Conservation (phyloP, 164 flowering plant genomes). For the Buxus sempervirens region DNA sequence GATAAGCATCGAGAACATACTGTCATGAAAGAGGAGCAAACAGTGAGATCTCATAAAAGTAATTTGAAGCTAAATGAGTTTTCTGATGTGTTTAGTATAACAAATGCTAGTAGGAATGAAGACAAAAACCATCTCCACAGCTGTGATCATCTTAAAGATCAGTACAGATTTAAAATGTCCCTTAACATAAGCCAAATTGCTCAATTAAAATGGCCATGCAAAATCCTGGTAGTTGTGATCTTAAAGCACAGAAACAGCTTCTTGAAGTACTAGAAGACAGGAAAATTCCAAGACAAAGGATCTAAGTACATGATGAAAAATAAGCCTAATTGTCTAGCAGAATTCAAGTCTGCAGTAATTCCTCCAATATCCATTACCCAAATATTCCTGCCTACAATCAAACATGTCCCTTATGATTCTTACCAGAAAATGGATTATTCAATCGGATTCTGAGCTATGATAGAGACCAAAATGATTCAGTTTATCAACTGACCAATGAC, state of each 20-base stretch:
- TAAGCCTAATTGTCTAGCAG: too few species aligned
- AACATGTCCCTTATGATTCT: too few species aligned
- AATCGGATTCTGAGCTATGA: neutral
- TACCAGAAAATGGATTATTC: too few species aligned
- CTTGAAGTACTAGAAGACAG: too few species aligned
- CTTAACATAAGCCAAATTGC: neutral
- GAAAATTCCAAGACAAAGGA: too few species aligned
- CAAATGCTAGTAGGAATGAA: neutral
- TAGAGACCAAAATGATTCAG: neutral
- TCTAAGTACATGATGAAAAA: too few species aligned
- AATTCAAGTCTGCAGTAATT: neutral
- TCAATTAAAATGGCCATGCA: too few species aligned
- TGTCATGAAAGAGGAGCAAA: slow-evolving; percentile 22
- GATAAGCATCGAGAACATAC: slow-evolving; percentile 95
- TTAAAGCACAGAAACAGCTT: neutral
- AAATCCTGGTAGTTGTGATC: neutral
- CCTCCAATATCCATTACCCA: neutral
- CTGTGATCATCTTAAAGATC: slow-evolving; percentile 29
- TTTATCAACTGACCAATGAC: neutral
- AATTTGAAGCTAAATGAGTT: too few species aligned
- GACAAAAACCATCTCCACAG: slow-evolving; percentile 69
- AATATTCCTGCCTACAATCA: too few species aligned
- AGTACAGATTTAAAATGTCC: too few species aligned
- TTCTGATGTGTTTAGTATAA: too few species aligned
- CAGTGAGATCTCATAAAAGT: slow-evolving; percentile 1